Conservation (phyloP, 2,329 filamentous ascomycete species). For the Pseudogymnoascus sp. region DNA sequence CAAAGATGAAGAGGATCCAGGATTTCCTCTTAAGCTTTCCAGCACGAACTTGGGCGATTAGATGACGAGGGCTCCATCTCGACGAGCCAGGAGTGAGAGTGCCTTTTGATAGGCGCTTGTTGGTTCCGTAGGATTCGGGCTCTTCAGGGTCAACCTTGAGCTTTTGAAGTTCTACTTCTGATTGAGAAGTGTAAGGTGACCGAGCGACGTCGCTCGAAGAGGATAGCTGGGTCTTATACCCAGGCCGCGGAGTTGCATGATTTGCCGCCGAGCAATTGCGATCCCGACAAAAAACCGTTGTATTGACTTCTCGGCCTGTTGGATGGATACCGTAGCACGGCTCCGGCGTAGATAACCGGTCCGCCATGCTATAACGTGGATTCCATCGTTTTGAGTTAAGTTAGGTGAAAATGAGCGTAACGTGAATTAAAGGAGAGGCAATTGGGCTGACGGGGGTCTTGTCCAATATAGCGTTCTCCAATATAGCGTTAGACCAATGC, state of each 20-base stretch:
- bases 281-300: constrained; percentile 61
- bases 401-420: constrained; percentile 44
- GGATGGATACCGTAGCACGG: constrained; percentile 59
- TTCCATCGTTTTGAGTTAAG: constrained; percentile 47
- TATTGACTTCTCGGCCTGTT: constrained; percentile 70
- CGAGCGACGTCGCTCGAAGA: background rate
- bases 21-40: background rate
- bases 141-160: background rate
- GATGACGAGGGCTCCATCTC: background rate
- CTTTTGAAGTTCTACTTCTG: background rate
- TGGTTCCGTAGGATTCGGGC: background rate
- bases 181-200: background rate
- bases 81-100: background rate
- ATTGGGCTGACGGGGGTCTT: background rate
- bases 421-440: background rate
- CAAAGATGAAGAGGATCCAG: background rate
- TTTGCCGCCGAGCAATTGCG: constrained; percentile 76
- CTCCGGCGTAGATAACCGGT: constrained; percentile 63
- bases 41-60: background rate
- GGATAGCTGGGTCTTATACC: background rate
- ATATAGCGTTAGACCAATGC: background rate
- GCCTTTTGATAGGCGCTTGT: background rate
- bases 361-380: constrained; percentile 72
- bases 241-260: constrained; percentile 47
- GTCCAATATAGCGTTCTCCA: background rate